A percentile compares a stretch with the other conserved stretches of the same genome.
Conservation (phyloP, 2,329 filamentous ascomycete species). For the Sarocladiaceae sp. region DNA sequence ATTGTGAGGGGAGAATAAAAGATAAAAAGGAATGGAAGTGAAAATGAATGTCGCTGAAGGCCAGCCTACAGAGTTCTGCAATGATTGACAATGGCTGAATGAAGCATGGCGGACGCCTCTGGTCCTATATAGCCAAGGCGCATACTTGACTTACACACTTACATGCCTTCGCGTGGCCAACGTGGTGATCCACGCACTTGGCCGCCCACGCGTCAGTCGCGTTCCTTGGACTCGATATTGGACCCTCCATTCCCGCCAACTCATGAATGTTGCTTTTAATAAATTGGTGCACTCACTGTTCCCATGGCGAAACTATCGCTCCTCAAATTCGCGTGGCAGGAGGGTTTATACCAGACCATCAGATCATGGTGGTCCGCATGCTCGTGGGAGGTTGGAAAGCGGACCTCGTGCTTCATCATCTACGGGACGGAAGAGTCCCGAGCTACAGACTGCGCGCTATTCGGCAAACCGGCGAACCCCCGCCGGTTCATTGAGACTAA, state of each 20-base stretch:
- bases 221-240: background rate
- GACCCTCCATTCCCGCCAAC: background rate
- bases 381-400: background rate
- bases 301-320: too few species aligned
- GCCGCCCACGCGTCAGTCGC: slow-evolving; percentile 1
- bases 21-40: background rate
- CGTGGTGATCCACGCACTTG: too few species aligned
- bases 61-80: background rate
- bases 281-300: too few species aligned
- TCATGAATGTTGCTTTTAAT: background rate
- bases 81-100: background rate
- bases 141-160: background rate
- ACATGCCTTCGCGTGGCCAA: background rate
- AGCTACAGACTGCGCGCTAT: too few species aligned
- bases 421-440: too few species aligned
- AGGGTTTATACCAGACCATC: background rate
- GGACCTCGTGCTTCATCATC: too few species aligned
- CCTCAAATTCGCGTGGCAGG: background rate
- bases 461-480: too few species aligned
- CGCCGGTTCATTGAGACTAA: too few species aligned
- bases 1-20: background rate
- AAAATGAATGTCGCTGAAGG: background rate
- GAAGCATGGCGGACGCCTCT: background rate
- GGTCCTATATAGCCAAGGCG: background rate
- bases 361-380: background rate